phyloP scores from a whole-genome alignment of 768 basidiomycete genomes.

The Pleurotus tuoliensis region DNA sequence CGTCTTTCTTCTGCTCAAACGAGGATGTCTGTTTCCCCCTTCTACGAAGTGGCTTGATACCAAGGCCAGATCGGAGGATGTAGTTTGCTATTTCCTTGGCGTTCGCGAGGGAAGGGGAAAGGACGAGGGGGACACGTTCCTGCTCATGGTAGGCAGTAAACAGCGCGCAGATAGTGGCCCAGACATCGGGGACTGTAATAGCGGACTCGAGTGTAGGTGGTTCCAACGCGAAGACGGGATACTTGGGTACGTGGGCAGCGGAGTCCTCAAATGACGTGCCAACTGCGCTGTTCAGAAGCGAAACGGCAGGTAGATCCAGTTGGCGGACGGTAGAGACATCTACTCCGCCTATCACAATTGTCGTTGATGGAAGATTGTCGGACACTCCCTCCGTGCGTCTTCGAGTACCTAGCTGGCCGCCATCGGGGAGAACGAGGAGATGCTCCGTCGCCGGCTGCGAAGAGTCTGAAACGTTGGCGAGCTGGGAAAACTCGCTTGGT shows the following conservation, averaged over 20 bases:
- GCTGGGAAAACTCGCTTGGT: background rate
- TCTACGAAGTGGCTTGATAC: slow-evolving; percentile 10
- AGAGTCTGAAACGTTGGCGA: background rate
- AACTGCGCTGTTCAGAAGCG: slow-evolving; percentile 22
- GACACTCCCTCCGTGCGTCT: background rate
- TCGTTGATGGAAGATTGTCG: background rate
- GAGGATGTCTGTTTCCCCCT: slow-evolving; percentile 13
- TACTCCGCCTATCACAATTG: background rate
- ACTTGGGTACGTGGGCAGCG: slow-evolving; percentile 25
- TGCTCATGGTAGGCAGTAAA: slow-evolving; percentile 33
- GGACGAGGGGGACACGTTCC: slow-evolving; percentile 36
- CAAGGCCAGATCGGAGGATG: slow-evolving; percentile 35
- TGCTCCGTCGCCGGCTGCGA: background rate
- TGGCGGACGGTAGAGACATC: background rate
- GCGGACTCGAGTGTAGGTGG: slow-evolving; percentile 12
- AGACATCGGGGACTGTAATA: slow-evolving; percentile 28
- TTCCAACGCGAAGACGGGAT: slow-evolving; percentile 20
- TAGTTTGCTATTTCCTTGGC: slow-evolving; percentile 29
- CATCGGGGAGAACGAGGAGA: slow-evolving; percentile 3
- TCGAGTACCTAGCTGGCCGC: background rate
- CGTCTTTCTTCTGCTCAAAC: slow-evolving; percentile 12
- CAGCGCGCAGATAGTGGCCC: slow-evolving; percentile 38
- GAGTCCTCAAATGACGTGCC: slow-evolving; percentile 24
- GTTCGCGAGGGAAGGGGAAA: slow-evolving; percentile 26
- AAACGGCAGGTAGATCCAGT: background rate